These are phyloP conservation scores for Cnidoscolus chayamansa DNA, from an alignment of 441 rosid species.

Conservation along the genomic window DNA sequence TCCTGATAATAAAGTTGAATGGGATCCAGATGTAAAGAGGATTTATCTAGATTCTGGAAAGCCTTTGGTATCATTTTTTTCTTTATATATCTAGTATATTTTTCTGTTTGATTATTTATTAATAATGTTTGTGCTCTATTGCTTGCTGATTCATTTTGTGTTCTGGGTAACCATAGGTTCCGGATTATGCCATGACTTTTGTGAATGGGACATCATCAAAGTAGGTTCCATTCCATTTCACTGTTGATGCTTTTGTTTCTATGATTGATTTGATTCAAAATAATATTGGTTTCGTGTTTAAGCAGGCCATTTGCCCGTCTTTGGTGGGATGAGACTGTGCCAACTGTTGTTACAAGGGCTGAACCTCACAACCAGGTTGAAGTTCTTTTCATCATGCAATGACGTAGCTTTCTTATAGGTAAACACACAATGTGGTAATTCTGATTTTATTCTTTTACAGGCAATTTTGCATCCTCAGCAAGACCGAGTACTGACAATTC, in stretches of 20 bases:
- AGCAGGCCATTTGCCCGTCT: conserved; percentile 69
- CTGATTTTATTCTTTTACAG: conserved; percentile 21
- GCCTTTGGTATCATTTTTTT: conserved; percentile 45
- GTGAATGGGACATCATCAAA: conserved; percentile 48
- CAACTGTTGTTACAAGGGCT: conserved; percentile 74
- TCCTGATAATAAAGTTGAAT: conserved; percentile 45
- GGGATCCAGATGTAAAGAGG: conserved; percentile 48
- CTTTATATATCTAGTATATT: not conserved
- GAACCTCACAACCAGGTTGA: conserved; percentile 77
- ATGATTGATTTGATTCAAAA: not conserved
- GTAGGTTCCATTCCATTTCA: conserved; percentile 30
- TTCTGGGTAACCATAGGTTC: conserved; percentile 41
- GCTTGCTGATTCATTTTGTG: conserved; percentile 8
- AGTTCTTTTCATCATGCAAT: too few species aligned
- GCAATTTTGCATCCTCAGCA: conserved; percentile 61
- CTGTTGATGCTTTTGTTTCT: not conserved
- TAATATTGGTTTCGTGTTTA: conserved; percentile 3
- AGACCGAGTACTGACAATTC: conserved; percentile 58
- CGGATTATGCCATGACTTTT: conserved; percentile 57
- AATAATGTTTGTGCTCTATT: not conserved
- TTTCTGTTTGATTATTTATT: not conserved
- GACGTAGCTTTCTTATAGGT: too few species aligned
- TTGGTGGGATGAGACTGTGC: conserved; percentile 86
- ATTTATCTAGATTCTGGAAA: conserved; percentile 41
- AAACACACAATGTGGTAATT: too few species aligned